A percentile compares a stretch with the other conserved stretches of the same genome.
Evolutionary conservation across 2,329 filamentous ascomycete genomes (phyloP).

Genomic region (Colletotrichum camelliae): DNA sequence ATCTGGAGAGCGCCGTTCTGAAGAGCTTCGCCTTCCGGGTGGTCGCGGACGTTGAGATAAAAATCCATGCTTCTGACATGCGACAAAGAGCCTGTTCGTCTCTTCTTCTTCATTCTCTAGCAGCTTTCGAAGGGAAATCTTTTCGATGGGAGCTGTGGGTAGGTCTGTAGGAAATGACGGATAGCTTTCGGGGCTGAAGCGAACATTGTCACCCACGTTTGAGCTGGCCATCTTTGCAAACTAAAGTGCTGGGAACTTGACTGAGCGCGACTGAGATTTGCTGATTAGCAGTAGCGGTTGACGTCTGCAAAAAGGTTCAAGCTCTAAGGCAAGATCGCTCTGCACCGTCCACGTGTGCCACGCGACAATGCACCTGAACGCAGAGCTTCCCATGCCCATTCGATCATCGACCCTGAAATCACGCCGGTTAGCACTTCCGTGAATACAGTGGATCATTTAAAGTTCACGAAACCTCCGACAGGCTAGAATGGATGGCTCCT

Average conservation of each 20-base stretch:
- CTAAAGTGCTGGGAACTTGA: not conserved
- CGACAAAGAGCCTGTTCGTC: not conserved
- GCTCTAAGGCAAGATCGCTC: not conserved
- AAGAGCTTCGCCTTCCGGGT: not conserved
- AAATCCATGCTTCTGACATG: not conserved
- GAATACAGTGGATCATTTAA: not conserved
- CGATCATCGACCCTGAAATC: not conserved
- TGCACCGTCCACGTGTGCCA: not conserved
- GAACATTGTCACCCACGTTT: not conserved
- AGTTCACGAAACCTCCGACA: not conserved
- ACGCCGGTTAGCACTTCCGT: not conserved
- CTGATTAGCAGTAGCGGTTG: not conserved
- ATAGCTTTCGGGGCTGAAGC: not conserved
- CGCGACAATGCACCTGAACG: not conserved
- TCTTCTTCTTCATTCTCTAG: not conserved
- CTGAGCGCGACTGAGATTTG: not conserved
- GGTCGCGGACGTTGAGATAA: not conserved
- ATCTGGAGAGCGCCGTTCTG: not conserved
- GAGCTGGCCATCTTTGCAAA: not conserved
- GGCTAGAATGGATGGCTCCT: not conserved
- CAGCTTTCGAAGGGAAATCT: not conserved
- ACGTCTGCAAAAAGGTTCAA: not conserved
- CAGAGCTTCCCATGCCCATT: not conserved
- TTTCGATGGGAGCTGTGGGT: not conserved
- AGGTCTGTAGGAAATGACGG: not conserved